Base-by-base conservation (phyloP, 352 stramenopile species). In the Globisporangium camurandrum region DNA sequence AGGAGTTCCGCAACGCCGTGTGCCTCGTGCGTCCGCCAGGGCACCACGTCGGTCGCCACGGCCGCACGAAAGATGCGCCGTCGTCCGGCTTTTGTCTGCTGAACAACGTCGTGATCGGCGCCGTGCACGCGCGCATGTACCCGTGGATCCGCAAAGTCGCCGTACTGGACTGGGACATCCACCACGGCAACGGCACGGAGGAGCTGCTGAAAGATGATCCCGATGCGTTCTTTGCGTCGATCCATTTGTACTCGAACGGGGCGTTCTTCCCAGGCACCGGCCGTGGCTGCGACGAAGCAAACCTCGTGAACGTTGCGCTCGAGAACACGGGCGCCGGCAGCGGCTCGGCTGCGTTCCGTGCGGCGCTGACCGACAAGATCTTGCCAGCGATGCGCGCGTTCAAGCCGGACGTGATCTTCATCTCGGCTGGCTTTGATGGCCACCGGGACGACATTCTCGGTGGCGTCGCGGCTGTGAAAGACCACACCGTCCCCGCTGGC, bases 111-210 rank as follows among this genome's bases (percentile, higher is more conserved):
- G 96, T 97, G 37, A 98, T 99, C 57, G 97, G 86, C 24, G 96
- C 95, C n/a, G 94, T 95, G 12, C 97, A 99, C 59, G 97, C 96
- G n/a, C 75, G 93, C 31, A 84, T 92, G 49, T 94, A 74, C 51
- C 80, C 79, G 22, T 88, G 71, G 71, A 95, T 98, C 44, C 74
- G 80, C 30, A 95, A 96, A 51, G 73, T 98, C 30, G 96, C 95
- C 1, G 96, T 99, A 49, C 75, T 99, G 24, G 97, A 99, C 67
- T 99, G 98, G 85, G 97, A 99, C 63, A 97, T 99, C 23, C 96
- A 99, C 61, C 96, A 99, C 58, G 88, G 97, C 30, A 99, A 99
- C 71, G 97, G 97, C 33, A 99, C 96, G 3, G 96, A 99, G 41
- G 84, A 95, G 60, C 49, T 95, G 36, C 67, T 95, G 16, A 77